These are phyloP conservation scores for Alloteropsis angusta DNA, from an alignment of 202 grass and related monocot genomes.

Conservation along the genomic window DNA sequence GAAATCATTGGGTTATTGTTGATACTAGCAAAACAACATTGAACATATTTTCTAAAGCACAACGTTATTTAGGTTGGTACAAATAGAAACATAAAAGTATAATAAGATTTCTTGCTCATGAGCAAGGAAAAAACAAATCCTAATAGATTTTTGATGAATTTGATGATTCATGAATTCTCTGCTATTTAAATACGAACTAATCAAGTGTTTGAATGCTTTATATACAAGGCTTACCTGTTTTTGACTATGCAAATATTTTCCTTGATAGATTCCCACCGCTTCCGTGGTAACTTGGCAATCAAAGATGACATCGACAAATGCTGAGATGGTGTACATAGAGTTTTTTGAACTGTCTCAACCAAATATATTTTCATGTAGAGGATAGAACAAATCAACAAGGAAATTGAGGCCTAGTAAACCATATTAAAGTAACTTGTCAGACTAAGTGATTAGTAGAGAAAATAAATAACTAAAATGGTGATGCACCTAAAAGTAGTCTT, in stretches of 20 bases:
- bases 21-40: no score
- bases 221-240: constrained; percentile 33
- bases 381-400: constrained; percentile 45
- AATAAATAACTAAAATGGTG: background rate
- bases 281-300: constrained; percentile 29
- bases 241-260: constrained; percentile 45
- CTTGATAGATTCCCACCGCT: constrained; percentile 63
- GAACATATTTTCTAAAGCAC: background rate
- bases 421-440: background rate
- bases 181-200: background rate
- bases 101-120: background rate
- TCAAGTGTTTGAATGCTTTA: background rate
- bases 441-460: background rate
- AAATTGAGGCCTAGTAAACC: constrained; percentile 51
- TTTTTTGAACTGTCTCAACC: constrained; percentile 49
- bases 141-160: background rate
- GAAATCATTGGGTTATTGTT: no score
- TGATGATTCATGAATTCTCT: background rate
- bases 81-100: background rate
- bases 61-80: background rate
- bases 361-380: constrained; percentile 81
- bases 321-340: constrained; percentile 21
- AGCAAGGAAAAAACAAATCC: background rate
- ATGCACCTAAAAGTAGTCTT: background rate
- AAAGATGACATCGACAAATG: constrained; percentile 33